Conservation (phyloP, 2,329 filamentous ascomycete genomes). For the Didymella exigua region DNA sequence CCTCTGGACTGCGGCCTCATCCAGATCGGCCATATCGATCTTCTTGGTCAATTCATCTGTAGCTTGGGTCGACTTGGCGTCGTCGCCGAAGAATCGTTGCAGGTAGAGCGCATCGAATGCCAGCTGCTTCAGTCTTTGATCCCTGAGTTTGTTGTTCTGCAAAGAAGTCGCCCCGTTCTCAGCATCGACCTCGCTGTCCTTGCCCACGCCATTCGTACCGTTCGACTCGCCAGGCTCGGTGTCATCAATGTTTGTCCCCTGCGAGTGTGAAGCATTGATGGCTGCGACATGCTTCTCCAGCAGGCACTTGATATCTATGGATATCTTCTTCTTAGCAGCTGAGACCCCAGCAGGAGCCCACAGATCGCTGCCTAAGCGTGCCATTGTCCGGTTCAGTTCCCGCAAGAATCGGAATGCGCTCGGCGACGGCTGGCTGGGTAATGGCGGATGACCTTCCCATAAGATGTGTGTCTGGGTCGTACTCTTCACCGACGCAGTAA, state of each 20-base stretch:
- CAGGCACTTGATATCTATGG: constrained; percentile 54
- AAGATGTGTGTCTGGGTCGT: constrained; percentile 68
- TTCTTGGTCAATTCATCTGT: constrained; percentile 31
- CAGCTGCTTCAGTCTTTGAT: constrained; percentile 45
- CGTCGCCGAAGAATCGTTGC: constrained; percentile 31
- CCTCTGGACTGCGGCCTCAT: constrained; percentile 56
- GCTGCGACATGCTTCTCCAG: constrained; percentile 44
- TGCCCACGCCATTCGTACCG: background rate
- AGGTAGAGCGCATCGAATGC: constrained; percentile 54
- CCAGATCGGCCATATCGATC: constrained; percentile 54
- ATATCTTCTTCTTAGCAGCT: constrained; percentile 65
- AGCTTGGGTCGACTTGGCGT: constrained; percentile 33
- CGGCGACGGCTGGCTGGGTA: constrained; percentile 81
- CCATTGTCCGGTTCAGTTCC: constrained; percentile 70
- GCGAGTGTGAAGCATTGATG: constrained; percentile 6
- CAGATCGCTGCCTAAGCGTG: constrained; percentile 72
- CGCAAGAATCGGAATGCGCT: constrained; percentile 74
- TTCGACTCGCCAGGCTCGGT: constrained; percentile 5
- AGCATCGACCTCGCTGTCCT: constrained; percentile 16
- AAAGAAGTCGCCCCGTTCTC: constrained; percentile 17
- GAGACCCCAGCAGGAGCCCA: constrained; percentile 75
- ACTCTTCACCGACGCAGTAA: constrained; percentile 52
- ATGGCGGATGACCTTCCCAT: constrained; percentile 78
- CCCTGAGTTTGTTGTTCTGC: constrained; percentile 20
- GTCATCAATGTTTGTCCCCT: background rate